phyloP scores from a whole-genome alignment of 441 rosid genomes.

The Kokia cookei region DNA sequence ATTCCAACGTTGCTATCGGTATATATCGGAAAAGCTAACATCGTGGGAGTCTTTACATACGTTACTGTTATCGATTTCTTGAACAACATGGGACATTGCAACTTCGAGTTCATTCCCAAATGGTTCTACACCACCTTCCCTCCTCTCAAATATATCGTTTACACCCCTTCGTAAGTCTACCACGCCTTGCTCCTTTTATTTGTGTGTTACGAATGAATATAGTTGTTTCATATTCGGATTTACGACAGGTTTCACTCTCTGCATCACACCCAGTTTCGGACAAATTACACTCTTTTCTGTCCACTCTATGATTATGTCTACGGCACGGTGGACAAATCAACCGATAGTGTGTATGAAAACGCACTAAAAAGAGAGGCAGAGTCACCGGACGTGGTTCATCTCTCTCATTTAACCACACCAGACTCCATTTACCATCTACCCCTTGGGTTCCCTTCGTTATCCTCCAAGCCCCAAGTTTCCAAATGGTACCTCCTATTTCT shows the following conservation, averaged over 20 bases:
- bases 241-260: conserved; percentile 44
- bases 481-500: conserved; percentile 22
- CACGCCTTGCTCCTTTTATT: conserved; percentile 15
- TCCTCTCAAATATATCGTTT: conserved; percentile 53
- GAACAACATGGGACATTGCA: conserved; percentile 80
- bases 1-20: conserved; percentile 26
- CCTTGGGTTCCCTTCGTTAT: conserved; percentile 42
- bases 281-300: conserved; percentile 57
- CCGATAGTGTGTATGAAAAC: conserved; percentile 29
- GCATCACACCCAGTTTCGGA: conserved; percentile 63
- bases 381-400: conserved; percentile 36
- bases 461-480: conserved; percentile 39
- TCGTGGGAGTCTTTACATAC: conserved; percentile 22
- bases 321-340: conserved; percentile 42
- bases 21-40: conserved; percentile 22
- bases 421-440: conserved; percentile 48
- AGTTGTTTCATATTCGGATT: background rate
- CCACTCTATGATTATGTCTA: conserved; percentile 62
- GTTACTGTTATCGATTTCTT: conserved; percentile 46
- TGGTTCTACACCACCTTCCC: conserved; percentile 43
- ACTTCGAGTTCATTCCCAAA: conserved; percentile 50
- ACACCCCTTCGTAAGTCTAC: conserved; percentile 49
- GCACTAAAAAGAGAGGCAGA: conserved; percentile 34
- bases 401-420: conserved; percentile 46
- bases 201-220: background rate